These are phyloP conservation scores for Globisporangium alternatum DNA, from an alignment of 352 stramenopile species.

Conservation along the genomic window DNA sequence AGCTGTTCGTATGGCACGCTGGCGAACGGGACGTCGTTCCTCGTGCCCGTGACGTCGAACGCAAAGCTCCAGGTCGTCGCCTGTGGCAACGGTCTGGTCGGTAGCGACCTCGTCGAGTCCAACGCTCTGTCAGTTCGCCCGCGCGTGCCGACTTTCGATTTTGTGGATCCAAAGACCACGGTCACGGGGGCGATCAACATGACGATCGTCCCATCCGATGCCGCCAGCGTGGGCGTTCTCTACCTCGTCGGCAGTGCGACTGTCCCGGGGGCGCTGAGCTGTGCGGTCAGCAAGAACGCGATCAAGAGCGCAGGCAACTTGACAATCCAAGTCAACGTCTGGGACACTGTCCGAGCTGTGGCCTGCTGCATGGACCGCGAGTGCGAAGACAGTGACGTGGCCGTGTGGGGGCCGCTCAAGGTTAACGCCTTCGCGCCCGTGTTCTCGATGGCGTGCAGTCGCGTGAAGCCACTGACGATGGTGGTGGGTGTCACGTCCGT, in stretches of 20 bases:
- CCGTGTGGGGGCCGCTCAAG: conserved; percentile 28
- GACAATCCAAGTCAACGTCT: conserved; percentile 29
- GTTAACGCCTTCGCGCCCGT: conserved; percentile 28
- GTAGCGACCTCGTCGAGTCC: conserved; percentile 31
- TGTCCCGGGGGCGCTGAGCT: conserved; percentile 12
- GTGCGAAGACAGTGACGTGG: conserved; percentile 26
- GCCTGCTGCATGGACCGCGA: conserved; percentile 41
- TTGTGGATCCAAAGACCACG: conserved; percentile 30
- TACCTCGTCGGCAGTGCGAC: conserved; percentile 23
- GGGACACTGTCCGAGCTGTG: conserved; percentile 42
- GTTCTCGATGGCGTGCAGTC: conserved; percentile 30
- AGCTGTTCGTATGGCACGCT: conserved; percentile 42
- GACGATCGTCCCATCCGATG: conserved; percentile 26
- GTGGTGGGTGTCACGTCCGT: conserved; percentile 26
- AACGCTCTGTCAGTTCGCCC: conserved; percentile 30
- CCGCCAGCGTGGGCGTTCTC: conserved; percentile 20
- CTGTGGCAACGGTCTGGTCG: conserved; percentile 32
- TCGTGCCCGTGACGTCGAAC: conserved; percentile 33
- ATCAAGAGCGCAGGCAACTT: conserved; percentile 17
- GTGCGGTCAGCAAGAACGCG: not conserved
- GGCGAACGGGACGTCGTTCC: conserved; percentile 14
- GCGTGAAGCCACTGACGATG: conserved; percentile 31
- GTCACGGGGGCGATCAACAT: conserved; percentile 47
- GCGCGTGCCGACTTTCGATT: conserved; percentile 35
- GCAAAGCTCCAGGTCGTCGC: conserved; percentile 40